phyloP scores from a whole-genome alignment of 2,329 filamentous ascomycete species.

The Talaromyces sp. region DNA sequence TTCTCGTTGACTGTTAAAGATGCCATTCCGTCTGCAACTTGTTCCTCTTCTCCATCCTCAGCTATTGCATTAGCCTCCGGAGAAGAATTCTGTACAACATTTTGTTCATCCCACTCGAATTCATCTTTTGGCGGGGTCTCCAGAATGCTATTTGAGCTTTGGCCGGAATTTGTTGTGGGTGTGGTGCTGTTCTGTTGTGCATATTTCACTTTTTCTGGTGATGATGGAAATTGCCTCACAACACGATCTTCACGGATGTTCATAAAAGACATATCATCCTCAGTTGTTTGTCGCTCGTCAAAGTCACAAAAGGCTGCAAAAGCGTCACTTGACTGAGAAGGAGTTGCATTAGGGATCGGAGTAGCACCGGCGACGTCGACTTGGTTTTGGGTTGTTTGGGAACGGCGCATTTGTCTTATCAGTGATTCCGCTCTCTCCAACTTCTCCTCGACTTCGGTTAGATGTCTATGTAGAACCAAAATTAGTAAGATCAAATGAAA shows the following conservation, averaged over 20 bases:
- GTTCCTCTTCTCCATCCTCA: constrained; percentile 28
- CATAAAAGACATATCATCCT: neutral
- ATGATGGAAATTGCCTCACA: neutral
- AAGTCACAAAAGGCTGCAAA: neutral
- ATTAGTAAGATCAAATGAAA: neutral
- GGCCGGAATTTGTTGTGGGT: neutral
- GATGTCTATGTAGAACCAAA: neutral
- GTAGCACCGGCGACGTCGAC: neutral
- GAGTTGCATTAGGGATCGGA: neutral
- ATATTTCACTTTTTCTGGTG: neutral
- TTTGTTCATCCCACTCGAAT: constrained; percentile 46
- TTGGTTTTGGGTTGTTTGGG: neutral
- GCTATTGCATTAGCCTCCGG: neutral
- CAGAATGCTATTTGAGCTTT: constrained; percentile 14
- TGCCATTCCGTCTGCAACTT: constrained; percentile 33
- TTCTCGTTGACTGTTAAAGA: constrained; percentile 32
- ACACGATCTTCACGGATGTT: neutral
- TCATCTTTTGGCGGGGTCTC: constrained; percentile 37
- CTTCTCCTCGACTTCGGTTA: neutral
- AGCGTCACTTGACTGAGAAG: neutral
- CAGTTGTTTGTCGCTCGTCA: neutral
- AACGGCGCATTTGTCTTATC: constrained; percentile 1
- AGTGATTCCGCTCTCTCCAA: neutral
- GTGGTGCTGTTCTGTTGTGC: neutral
- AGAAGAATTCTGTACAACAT: neutral